phyloP scores from a whole-genome alignment of 768 basidiomycete species.

The Stropharia rugosoannulata region DNA sequence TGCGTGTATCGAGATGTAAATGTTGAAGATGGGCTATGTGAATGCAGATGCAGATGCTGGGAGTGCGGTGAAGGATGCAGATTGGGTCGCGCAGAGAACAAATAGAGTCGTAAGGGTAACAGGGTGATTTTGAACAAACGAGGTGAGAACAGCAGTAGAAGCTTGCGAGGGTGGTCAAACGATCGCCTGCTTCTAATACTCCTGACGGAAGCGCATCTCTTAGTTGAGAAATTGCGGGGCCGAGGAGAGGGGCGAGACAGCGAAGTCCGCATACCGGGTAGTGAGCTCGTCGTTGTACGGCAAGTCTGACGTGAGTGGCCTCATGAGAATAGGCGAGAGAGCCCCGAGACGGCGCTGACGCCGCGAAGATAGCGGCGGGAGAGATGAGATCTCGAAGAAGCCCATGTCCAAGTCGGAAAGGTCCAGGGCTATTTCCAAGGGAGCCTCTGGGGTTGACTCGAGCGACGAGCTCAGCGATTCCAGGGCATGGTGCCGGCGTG shows the following conservation, averaged over 20 bases:
- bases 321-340: slow-evolving; percentile 33
- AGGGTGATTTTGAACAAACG: slow-evolving; percentile 10
- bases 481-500: slow-evolving; percentile 36
- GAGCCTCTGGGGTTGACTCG: slow-evolving; percentile 57
- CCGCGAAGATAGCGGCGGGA: slow-evolving; percentile 24
- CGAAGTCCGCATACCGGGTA: slow-evolving; percentile 34
- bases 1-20: slow-evolving; percentile 13
- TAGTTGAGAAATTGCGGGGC: slow-evolving; percentile 50
- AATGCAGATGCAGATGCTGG: slow-evolving; percentile 13
- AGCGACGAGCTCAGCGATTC: slow-evolving; percentile 53
- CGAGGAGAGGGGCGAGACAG: slow-evolving; percentile 43
- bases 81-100: slow-evolving; percentile 17
- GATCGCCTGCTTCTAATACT: slow-evolving; percentile 9
- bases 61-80: slow-evolving; percentile 11
- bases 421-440: slow-evolving; percentile 38
- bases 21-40: slow-evolving; percentile 12
- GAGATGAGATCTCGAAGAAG: slow-evolving; percentile 29
- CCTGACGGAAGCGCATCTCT: slow-evolving; percentile 15
- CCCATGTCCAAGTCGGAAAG: slow-evolving; percentile 36
- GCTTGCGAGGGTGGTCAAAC: slow-evolving; percentile 11
- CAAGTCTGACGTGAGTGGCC: slow-evolving; percentile 43
- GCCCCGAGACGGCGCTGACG: slow-evolving; percentile 28
- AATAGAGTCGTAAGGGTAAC: slow-evolving; percentile 4
- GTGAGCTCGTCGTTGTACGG: slow-evolving; percentile 31
- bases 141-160: neutral